Evolutionary conservation across 1,139 yeast genomes (phyloP), one percentile per base, ranked within the genome.

Genomic region (Spencermartinsiella ligniputridi): DNA sequence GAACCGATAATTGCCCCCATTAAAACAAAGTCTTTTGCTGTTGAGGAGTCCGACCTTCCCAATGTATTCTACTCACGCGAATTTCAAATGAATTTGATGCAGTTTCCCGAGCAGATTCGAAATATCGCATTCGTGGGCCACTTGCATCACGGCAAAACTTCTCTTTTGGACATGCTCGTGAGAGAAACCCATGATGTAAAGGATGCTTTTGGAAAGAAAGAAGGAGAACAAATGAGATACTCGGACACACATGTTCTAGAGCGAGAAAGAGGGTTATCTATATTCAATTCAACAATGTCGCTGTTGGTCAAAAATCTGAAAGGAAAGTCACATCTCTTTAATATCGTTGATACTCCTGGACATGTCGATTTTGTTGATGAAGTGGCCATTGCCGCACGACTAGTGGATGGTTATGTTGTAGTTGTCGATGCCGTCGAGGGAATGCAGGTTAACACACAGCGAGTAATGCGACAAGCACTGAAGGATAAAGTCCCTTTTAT

Each of bases 381-480:
- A 55, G 68, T 79, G 2, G 71, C 78, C 0, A 73, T 79, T 0
- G 76, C 84, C 0, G 62, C 82, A 17, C 63, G 78, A 24, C 70
- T 80, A 1, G 76, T 76, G 0, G 97, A 92, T 52, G 80, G 83
- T 2, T 78, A 76, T 0, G 68, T 83, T 0, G 63, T 90, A 1
- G 84, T 88, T 1, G 69, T 92, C n/a, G 98, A 94, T 63, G 83
- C 76, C 1, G 81, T 88, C 1, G 96, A 90, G 60, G 97, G 97
- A 0, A 60, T 88, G 11, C 77, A 83, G 2, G 65, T 72, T 18
- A 69, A 78, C 37, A 76, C 81, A 20, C 71, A 72, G 50, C 56
- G 67, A 21, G 66, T 78, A 0, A 59, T 87, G 2, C 68, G 74
- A 34, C 73, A 75, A 47, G 75, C 80, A 0, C 49, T 83, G 4